These are phyloP conservation scores for Picochlorum sp. DNA, from an alignment of 139 green algal species.

Conservation along the genomic window DNA sequence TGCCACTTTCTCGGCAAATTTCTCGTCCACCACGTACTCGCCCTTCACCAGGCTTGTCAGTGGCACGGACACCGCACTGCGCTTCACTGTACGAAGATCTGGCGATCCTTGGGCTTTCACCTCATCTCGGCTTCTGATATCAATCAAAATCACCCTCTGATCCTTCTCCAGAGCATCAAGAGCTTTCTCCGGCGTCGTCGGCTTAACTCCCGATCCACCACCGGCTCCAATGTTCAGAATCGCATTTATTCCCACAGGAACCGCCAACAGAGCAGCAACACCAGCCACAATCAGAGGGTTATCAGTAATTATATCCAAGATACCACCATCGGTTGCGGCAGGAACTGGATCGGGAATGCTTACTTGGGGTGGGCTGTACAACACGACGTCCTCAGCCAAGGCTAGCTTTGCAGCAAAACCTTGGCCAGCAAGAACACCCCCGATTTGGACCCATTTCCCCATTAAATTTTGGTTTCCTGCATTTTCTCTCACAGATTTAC, in stretches of 20 bases:
- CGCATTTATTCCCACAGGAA: slow-evolving; percentile 7
- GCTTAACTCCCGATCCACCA: slow-evolving; percentile 12
- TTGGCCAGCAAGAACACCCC: neutral
- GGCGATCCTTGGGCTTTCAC: slow-evolving; percentile 20
- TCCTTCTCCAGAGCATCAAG: slow-evolving; percentile 20
- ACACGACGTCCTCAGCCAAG: neutral
- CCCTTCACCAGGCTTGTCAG: slow-evolving; percentile 14
- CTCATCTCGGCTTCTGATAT: slow-evolving; percentile 29
- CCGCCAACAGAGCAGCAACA: neutral
- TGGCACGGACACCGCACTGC: slow-evolving; percentile 5
- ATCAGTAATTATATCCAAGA: slow-evolving; percentile 7
- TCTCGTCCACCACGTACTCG: slow-evolving; percentile 10
- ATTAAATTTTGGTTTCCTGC: no score
- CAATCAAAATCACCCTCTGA: slow-evolving; percentile 12
- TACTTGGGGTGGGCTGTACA: slow-evolving; percentile 5
- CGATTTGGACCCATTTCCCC: no score
- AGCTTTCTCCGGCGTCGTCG: slow-evolving; percentile 5
- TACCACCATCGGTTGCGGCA: neutral
- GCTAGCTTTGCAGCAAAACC: neutral
- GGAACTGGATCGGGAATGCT: slow-evolving; percentile 5
- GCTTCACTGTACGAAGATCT: slow-evolving; percentile 22
- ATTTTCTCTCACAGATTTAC: no score
- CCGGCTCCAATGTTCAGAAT: slow-evolving; percentile 1
- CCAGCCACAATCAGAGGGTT: slow-evolving; percentile 13
- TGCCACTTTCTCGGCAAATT: slow-evolving; percentile 24